Evolutionary conservation across 352 stramenopile species (phyloP).

Genomic region (Phytophthora pini): DNA sequence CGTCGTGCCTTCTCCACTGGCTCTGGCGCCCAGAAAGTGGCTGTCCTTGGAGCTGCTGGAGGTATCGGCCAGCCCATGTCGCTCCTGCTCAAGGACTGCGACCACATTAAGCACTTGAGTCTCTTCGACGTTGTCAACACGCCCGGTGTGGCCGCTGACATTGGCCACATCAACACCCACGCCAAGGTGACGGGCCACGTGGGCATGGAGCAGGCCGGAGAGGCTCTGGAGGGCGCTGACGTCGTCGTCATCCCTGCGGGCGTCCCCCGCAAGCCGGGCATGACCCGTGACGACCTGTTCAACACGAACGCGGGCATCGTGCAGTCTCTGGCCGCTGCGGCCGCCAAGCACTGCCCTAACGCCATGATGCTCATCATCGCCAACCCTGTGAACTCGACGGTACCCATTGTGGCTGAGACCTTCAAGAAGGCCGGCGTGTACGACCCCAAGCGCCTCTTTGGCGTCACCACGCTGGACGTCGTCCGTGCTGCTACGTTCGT

Average conservation of each 20-base stretch:
- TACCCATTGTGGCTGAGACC: constrained; percentile 99
- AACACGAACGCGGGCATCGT: constrained; percentile 98
- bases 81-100: constrained; percentile 97
- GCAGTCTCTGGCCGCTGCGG: constrained; percentile 94
- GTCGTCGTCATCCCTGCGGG: constrained; percentile 99
- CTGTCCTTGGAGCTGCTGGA: constrained; percentile 93
- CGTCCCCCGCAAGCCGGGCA: constrained; percentile 98
- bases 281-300: constrained; percentile 97
- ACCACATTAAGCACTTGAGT: constrained; percentile 95
- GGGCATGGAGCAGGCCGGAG: constrained; percentile 82
- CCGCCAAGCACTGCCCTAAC: constrained; percentile 96
- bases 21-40: constrained; percentile 78
- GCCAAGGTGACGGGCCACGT: constrained; percentile 76
- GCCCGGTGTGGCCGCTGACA: constrained; percentile 97
- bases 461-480: constrained; percentile 99
- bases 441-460: constrained; percentile 97
- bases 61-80: constrained; percentile 99
- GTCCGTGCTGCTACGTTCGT: constrained; percentile 98
- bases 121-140: constrained; percentile 99
- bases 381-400: constrained; percentile 99
- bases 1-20: constrained; percentile 64
- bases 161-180: constrained; percentile 93
- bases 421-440: constrained; percentile 97
- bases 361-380: constrained; percentile 98
- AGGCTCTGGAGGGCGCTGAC: constrained; percentile 84